phyloP scores from a whole-genome alignment of 192 early-diverging fungal species.

The Coemansia furcata region DNA sequence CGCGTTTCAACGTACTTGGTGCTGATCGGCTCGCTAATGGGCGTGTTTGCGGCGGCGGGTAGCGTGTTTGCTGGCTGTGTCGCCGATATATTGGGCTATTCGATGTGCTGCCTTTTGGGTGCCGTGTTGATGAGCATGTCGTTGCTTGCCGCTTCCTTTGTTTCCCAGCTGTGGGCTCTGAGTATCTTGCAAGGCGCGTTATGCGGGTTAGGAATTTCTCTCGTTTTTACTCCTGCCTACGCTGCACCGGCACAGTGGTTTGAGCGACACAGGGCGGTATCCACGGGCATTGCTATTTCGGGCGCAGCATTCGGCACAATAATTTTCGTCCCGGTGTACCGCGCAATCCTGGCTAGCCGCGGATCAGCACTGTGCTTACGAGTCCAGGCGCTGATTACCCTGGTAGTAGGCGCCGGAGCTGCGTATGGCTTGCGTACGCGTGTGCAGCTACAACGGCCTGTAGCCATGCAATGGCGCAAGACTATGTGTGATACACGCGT shows the following conservation, averaged over 20 bases:
- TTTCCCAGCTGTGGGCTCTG: conserved; percentile 54
- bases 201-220: conserved; percentile 46
- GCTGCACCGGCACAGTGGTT: conserved; percentile 56
- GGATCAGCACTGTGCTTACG: conserved; percentile 35
- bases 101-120: conserved; percentile 23
- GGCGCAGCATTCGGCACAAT: conserved; percentile 52
- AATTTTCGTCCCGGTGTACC: conserved; percentile 34
- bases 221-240: conserved; percentile 52
- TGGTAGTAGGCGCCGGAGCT: conserved; percentile 9
- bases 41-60: conserved; percentile 16
- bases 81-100: conserved; percentile 14
- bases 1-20: conserved; percentile 11
- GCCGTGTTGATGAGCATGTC: conserved; percentile 41
- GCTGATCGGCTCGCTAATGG: conserved; percentile 35
- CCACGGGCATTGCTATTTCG: conserved; percentile 46
- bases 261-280: conserved; percentile 45
- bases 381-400: conserved; percentile 26
- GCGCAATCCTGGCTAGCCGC: conserved; percentile 31
- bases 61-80: conserved; percentile 23
- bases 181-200: conserved; percentile 61
- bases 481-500: conserved; percentile 13
- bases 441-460: neutral
- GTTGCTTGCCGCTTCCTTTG: conserved; percentile 54
- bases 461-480: conserved; percentile 6
- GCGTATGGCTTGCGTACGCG: conserved; percentile 26